Percentiles rank a stretch among this genome's conserved stretches.
These are phyloP conservation scores for Ustilago bromivora DNA, from an alignment of 1,284 basidiomycete species.

Conservation along the genomic window DNA sequence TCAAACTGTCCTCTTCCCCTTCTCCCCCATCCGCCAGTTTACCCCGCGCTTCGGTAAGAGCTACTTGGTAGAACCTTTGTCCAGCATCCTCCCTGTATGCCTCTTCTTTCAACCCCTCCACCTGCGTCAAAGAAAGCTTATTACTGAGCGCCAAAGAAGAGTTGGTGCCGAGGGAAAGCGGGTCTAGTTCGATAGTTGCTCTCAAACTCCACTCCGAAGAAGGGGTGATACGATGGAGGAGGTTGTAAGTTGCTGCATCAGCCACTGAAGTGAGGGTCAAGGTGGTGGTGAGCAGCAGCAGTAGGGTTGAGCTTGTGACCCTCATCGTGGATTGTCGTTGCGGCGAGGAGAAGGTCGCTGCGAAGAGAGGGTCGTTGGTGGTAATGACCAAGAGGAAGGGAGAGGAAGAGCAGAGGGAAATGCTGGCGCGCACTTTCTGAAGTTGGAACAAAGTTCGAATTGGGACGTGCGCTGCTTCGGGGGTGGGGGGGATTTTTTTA, in stretches of 20 bases:
- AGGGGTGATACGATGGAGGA: conserved; percentile 26
- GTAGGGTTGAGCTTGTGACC: neutral
- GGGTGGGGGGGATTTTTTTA: neutral
- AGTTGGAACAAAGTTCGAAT: too few species aligned
- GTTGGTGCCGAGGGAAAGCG: conserved; percentile 3
- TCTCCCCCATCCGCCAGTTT: too few species aligned
- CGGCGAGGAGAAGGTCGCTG: neutral
- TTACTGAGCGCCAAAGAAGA: neutral
- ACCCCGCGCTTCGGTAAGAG: neutral
- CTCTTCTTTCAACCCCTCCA: neutral
- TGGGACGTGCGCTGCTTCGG: neutral
- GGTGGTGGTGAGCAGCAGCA: neutral
- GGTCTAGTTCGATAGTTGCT: conserved; percentile 4
- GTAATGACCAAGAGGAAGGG: neutral
- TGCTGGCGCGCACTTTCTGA: too few species aligned
- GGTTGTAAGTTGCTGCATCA: conserved; percentile 14
- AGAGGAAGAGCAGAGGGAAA: neutral
- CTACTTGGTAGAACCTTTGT: conserved; percentile 21
- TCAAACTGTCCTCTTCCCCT: neutral
- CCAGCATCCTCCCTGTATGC: neutral
- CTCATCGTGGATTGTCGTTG: neutral
- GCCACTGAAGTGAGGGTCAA: neutral
- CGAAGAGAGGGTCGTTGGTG: neutral
- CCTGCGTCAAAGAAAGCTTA: neutral
- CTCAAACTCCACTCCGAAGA: conserved; percentile 24